phyloP scores from a whole-genome alignment of 2,329 filamentous ascomycete species.

The Sporothrix mexicana region DNA sequence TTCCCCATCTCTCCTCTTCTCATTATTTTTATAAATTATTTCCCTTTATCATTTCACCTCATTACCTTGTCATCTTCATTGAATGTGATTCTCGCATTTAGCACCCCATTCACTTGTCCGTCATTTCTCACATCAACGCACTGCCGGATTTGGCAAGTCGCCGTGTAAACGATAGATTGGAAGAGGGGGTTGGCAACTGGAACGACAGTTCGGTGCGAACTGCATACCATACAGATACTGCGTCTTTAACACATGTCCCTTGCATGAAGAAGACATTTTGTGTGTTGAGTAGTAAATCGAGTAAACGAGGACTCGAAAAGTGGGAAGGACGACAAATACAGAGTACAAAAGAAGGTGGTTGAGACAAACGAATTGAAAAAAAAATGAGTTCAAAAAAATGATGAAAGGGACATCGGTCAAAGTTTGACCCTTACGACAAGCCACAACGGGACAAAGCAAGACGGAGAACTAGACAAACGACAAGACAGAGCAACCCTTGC shows the following conservation, averaged over 20 bases:
- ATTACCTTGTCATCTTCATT: neutral
- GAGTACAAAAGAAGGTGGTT: too few species aligned
- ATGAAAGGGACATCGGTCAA: neutral
- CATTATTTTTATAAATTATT: neutral
- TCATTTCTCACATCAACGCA: neutral
- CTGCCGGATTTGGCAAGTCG: constrained; percentile 20
- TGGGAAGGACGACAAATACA: too few species aligned
- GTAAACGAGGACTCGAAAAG: too few species aligned
- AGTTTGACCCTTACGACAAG: neutral
- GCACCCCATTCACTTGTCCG: too few species aligned
- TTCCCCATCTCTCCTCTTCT: neutral
- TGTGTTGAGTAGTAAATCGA: too few species aligned
- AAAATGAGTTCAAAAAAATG: neutral
- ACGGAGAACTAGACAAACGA: too few species aligned
- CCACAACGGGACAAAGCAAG: neutral
- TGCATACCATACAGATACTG: neutral
- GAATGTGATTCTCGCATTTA: neutral
- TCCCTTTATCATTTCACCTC: neutral
- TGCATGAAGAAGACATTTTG: neutral
- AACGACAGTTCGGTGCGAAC: neutral
- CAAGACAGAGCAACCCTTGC: neutral
- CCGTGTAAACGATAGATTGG: constrained; percentile 10
- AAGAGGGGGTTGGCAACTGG: neutral
- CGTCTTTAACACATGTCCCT: constrained; percentile 17
- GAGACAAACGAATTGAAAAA: neutral